phyloP scores from a whole-genome alignment of 257 asterid species.

The Coffea eugenioides region DNA sequence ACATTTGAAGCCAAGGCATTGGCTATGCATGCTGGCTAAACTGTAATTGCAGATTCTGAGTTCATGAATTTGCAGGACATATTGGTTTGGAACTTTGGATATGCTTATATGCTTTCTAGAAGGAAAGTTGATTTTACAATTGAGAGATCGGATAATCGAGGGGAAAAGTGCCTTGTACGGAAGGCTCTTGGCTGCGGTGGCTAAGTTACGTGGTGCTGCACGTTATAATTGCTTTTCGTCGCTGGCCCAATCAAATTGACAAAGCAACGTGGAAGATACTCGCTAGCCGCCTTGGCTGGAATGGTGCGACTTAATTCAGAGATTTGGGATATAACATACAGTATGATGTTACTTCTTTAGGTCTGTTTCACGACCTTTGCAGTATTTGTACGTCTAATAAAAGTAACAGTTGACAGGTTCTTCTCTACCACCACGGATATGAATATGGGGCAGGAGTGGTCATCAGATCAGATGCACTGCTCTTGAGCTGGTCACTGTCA shows the following conservation, averaged over 20 bases:
- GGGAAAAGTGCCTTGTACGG: neutral
- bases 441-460: no score
- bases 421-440: no score
- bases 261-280: neutral
- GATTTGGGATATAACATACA: no score
- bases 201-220: neutral
- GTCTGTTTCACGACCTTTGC: no score
- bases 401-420: no score
- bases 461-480: no score
- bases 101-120: slow-evolving; percentile 1
- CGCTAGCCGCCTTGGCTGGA: neutral
- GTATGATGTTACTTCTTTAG: no score
- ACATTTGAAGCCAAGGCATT: neutral
- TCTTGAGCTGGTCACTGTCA: no score
- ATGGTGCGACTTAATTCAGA: neutral
- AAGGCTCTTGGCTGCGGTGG: neutral
- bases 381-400: no score
- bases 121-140: neutral
- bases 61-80: neutral
- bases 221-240: neutral
- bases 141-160: neutral
- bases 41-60: neutral
- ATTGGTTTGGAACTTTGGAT: neutral
- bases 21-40: neutral
- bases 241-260: neutral